A percentile compares a stretch with the other conserved stretches of the same genome.
phyloP scores from a whole-genome alignment of 345 rosid species.

The Punica granatum region DNA sequence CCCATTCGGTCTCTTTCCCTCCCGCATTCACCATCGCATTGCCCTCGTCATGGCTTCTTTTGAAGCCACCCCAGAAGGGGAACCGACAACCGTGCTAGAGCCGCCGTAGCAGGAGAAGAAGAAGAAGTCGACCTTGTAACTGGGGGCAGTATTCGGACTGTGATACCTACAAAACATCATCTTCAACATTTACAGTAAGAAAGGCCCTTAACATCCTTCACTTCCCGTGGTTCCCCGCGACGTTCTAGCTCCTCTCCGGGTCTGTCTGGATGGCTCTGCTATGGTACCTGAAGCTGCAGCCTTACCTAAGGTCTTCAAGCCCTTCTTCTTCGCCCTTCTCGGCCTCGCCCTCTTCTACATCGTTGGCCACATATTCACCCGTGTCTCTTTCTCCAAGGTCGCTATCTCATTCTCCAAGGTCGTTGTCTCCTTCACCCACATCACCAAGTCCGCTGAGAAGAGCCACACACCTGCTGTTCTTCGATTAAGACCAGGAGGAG shows the following conservation, averaged over 20 bases:
- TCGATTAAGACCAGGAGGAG: too few species aligned
- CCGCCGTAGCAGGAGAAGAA: conserved; percentile 18
- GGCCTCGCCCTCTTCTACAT: conserved; percentile 96
- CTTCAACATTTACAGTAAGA: conserved; percentile 90
- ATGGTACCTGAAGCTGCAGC: conserved; percentile 78
- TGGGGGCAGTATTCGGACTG: conserved; percentile 66
- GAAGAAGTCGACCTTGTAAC: conserved; percentile 46
- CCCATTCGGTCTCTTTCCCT: not conserved
- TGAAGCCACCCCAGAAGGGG: not conserved
- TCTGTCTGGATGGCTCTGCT: conserved; percentile 83
- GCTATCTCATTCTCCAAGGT: conserved; percentile 99
- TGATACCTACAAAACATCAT: conserved; percentile 93
- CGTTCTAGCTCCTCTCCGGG: conserved; percentile 86
- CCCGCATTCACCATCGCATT: not conserved
- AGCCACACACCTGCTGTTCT: too few species aligned
- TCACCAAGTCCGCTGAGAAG: conserved; percentile 91
- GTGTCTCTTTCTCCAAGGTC: too few species aligned
- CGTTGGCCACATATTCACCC: conserved; percentile 88
- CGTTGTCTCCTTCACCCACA: conserved; percentile 95
- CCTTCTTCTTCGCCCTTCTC: conserved; percentile 75
- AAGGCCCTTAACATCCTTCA: conserved; percentile 81
- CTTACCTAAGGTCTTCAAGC: conserved; percentile 75
- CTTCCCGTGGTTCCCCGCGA: conserved; percentile 93
- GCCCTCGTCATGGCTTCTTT: not conserved
- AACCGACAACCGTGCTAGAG: not conserved